Evolutionary conservation across 2,329 filamentous ascomycete genomes (phyloP).

Genomic region (Clarireedia sp.): DNA sequence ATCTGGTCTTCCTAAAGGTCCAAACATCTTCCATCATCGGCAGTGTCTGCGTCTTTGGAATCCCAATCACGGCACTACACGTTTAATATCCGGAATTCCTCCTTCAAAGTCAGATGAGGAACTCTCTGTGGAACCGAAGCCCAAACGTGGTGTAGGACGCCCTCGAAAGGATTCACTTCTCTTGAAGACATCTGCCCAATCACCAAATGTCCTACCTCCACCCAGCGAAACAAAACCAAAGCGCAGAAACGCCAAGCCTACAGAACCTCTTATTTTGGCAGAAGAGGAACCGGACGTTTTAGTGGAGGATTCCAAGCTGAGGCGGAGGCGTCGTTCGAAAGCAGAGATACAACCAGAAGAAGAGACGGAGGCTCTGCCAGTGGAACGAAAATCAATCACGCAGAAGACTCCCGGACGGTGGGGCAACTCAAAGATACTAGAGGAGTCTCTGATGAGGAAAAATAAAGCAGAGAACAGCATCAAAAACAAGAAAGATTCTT

Average conservation of each 20-base stretch:
- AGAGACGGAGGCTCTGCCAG: background rate
- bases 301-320: background rate
- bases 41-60: background rate
- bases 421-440: no score
- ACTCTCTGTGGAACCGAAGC: background rate
- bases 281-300: background rate
- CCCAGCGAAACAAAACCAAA: no score
- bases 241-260: no score
- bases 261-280: no score
- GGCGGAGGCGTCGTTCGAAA: background rate
- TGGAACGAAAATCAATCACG: no score
- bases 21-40: background rate
- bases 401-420: no score
- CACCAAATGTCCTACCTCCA: no score
- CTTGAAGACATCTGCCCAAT: no score
- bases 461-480: no score
- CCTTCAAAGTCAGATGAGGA: background rate
- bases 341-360: background rate
- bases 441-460: no score
- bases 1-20: constrained; percentile 8
- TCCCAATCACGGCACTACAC: background rate
- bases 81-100: background rate
- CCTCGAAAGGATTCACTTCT: no score
- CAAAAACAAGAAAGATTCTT: no score
- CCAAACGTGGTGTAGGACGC: background rate